Conservation (phyloP, 805 yeast species). For the Lipomyces anomalus region DNA sequence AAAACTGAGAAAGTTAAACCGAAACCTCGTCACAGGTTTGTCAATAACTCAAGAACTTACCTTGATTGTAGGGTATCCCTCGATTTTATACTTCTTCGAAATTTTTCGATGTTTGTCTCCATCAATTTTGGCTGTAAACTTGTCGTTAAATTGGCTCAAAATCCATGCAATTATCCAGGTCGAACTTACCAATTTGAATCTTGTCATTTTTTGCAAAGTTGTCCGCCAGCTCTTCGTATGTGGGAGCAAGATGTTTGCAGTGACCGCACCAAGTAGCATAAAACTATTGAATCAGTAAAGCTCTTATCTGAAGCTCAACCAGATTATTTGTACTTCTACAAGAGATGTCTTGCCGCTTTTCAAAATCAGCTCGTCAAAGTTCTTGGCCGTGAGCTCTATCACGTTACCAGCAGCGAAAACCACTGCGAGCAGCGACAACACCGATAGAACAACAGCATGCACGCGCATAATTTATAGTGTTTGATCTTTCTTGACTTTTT, state of each 20-base stretch:
- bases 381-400: slow-evolving; percentile 42
- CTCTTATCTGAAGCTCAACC: background rate
- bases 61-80: slow-evolving; percentile 80
- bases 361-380: slow-evolving; percentile 47
- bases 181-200: slow-evolving; percentile 69
- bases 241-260: slow-evolving; percentile 67
- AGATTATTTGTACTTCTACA: slow-evolving; percentile 37
- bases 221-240: slow-evolving; percentile 58
- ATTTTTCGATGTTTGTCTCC: slow-evolving; percentile 57
- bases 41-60: slow-evolving; percentile 43
- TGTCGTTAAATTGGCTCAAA: background rate
- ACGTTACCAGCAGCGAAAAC: slow-evolving; percentile 27
- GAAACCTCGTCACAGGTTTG: background rate
- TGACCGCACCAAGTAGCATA: slow-evolving; percentile 77
- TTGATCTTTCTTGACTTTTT: no score
- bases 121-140: slow-evolving; percentile 76
- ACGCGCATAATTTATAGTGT: no score
- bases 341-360: slow-evolving; percentile 51
- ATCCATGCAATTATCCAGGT: slow-evolving; percentile 56
- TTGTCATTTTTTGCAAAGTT: slow-evolving; percentile 40
- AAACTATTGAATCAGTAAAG: slow-evolving; percentile 38
- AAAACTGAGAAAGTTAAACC: no score
- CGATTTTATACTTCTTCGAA: slow-evolving; percentile 59
- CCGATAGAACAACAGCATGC: background rate
- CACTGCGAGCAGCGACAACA: background rate